phyloP scores from a whole-genome alignment of 192 early-diverging fungal species.

The Lobosporangium transversale region DNA sequence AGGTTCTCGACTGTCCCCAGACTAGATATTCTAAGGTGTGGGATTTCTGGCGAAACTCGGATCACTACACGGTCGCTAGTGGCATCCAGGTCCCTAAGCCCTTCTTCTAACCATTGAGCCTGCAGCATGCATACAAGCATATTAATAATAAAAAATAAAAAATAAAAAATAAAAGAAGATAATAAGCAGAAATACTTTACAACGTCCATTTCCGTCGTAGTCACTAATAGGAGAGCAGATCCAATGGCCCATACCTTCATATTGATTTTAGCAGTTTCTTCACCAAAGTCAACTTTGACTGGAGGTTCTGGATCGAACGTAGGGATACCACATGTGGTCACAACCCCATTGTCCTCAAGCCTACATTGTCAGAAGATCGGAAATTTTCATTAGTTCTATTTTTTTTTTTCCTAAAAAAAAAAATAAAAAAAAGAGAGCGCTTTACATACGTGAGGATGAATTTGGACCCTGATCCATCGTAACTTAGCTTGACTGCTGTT shows the following conservation, averaged over 20 bases:
- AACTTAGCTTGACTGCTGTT: conserved; percentile 36
- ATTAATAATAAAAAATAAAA: not conserved
- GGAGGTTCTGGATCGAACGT: conserved; percentile 39
- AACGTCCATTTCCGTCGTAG: too few relatives aligned
- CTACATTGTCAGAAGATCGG: conserved; percentile 1
- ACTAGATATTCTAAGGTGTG: conserved; percentile 44
- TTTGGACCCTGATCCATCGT: conserved; percentile 34
- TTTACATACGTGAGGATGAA: conserved; percentile 35
- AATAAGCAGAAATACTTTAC: not conserved
- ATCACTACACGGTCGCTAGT: conserved; percentile 41
- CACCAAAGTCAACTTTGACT: conserved; percentile 35
- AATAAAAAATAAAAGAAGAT: not conserved
- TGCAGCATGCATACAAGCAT: not conserved
- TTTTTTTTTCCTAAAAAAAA: too few relatives aligned
- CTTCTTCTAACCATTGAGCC: conserved; percentile 49
- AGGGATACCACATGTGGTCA: conserved; percentile 39
- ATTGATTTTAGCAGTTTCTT: conserved; percentile 28
- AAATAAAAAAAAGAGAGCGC: not conserved
- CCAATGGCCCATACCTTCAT: conserved; percentile 28
- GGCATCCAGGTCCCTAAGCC: conserved; percentile 39
- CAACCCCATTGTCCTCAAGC: conserved; percentile 38
- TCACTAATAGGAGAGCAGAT: too few relatives aligned
- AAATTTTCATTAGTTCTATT: too few relatives aligned
- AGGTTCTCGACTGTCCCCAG: conserved; percentile 46
- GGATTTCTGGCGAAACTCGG: conserved; percentile 42